Conservation (phyloP, 495 filamentous ascomycete species). For the Neurospora africana region DNA sequence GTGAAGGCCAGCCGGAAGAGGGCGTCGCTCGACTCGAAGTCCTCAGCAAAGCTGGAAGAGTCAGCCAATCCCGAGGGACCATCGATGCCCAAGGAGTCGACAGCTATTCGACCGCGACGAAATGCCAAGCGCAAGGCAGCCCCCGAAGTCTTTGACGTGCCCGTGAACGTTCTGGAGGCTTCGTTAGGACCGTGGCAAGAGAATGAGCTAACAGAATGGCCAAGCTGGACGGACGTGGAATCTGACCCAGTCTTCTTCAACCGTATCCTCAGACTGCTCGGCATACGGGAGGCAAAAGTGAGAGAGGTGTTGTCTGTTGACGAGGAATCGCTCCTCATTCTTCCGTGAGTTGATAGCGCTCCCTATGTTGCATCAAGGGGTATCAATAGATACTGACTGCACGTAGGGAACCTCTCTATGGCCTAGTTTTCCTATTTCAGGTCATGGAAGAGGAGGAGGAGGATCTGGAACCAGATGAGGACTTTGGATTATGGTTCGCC, state of each 20-base stretch:
- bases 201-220: constrained; percentile 36
- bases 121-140: constrained; percentile 30
- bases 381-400: background rate
- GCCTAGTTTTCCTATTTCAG: constrained; percentile 74
- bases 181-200: constrained; percentile 25
- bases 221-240: constrained; percentile 79
- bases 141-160: constrained; percentile 18
- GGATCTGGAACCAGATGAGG: constrained; percentile 39
- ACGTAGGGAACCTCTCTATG: constrained; percentile 59
- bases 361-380: background rate
- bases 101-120: constrained; percentile 11
- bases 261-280: constrained; percentile 67
- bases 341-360: constrained; percentile 44
- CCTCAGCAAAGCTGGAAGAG: background rate
- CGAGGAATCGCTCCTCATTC: constrained; percentile 48
- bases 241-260: constrained; percentile 90
- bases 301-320: constrained; percentile 73
- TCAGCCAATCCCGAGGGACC: background rate
- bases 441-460: constrained; percentile 45
- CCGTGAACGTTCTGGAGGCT: constrained; percentile 24
- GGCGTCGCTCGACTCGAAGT: background rate
- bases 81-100: background rate
- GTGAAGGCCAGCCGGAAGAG: background rate
- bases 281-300: constrained; percentile 60
- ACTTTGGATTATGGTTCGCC: constrained; percentile 69